These are phyloP conservation scores for Neonectria coccinea DNA, from an alignment of 2,329 filamentous ascomycete species.

Conservation along the genomic window DNA sequence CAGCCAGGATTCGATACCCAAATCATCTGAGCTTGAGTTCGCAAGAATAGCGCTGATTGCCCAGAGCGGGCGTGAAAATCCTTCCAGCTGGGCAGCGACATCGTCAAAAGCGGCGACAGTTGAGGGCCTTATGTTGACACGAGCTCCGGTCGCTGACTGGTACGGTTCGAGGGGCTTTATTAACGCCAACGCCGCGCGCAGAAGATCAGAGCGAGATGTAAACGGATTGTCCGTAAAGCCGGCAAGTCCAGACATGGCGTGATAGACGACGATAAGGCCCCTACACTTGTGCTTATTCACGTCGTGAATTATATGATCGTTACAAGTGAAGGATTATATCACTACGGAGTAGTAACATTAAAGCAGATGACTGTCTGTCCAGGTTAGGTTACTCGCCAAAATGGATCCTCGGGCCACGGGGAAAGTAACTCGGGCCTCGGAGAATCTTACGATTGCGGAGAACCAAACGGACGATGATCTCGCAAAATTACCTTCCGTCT, in stretches of 20 bases:
- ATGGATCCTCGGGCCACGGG: no score
- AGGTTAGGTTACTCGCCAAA: no score
- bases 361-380: no score
- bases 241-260: constrained; percentile 48
- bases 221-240: constrained; percentile 57
- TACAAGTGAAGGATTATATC: no score
- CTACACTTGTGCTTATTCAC: no score
- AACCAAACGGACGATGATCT: no score
- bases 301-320: no score
- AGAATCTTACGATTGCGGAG: no score
- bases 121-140: constrained; percentile 50
- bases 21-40: background rate
- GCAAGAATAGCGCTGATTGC: constrained; percentile 12
- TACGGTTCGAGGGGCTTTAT: constrained; percentile 48
- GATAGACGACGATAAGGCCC: background rate
- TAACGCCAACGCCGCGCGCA: constrained; percentile 50
- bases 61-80: constrained; percentile 48
- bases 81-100: constrained; percentile 57
- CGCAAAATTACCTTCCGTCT: no score
- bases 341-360: no score
- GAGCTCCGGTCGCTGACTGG: constrained; percentile 49
- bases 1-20: constrained; percentile 24
- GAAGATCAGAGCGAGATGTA: constrained; percentile 49
- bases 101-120: constrained; percentile 57
- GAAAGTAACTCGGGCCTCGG: no score